These are phyloP conservation scores for Catharanthus roseus DNA, from an alignment of 257 asterid species.

Conservation along the genomic window DNA sequence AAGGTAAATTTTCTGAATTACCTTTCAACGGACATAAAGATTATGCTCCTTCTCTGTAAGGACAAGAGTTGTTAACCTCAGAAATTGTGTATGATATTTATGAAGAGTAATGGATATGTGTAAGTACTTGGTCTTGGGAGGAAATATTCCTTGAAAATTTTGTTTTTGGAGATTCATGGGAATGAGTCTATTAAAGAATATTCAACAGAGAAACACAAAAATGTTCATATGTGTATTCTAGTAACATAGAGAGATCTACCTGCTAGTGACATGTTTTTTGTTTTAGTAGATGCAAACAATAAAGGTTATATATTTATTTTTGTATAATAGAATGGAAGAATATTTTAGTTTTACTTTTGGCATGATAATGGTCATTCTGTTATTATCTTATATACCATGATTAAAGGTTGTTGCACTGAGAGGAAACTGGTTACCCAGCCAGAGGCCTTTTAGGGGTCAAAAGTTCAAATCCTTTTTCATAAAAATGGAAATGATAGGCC, in stretches of 20 bases:
- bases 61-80: background rate
- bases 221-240: too few relatives aligned
- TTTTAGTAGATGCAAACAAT: background rate
- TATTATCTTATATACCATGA: too few relatives aligned
- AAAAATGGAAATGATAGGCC: background rate
- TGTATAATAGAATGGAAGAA: background rate
- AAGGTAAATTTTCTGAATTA: constrained; percentile 42
- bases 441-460: too few relatives aligned
- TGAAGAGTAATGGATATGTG: background rate
- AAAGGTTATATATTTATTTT: background rate
- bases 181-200: background rate
- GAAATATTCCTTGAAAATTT: background rate
- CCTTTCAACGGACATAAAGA: background rate
- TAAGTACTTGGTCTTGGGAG: background rate
- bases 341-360: too few relatives aligned
- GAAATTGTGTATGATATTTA: background rate
- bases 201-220: background rate
- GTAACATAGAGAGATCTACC: background rate
- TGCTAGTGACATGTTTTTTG: background rate
- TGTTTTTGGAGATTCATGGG: background rate
- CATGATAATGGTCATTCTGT: too few relatives aligned
- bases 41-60: background rate
- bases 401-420: too few relatives aligned
- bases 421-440: too few relatives aligned
- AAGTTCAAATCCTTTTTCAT: too few relatives aligned